phyloP scores from a whole-genome alignment of 495 filamentous ascomycete genomes.

The Darksidea phi region DNA sequence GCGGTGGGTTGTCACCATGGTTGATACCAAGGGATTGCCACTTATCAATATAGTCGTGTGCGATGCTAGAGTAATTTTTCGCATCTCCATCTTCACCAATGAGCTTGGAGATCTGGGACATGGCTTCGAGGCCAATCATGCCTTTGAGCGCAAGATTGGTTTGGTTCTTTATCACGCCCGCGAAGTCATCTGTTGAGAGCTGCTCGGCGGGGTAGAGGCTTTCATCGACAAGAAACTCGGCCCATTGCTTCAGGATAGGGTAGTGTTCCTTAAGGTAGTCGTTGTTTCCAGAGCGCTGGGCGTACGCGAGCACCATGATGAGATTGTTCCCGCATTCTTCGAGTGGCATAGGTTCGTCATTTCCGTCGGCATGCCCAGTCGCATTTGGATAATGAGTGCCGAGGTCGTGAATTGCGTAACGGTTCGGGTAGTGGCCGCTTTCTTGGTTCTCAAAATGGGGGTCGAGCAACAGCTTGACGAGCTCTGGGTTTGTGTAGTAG shows the following conservation, averaged over 20 bases:
- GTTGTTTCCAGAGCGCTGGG: slow-evolving; percentile 46
- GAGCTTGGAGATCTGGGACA: slow-evolving; percentile 38
- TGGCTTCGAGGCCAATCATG: slow-evolving; percentile 44
- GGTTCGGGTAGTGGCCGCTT: slow-evolving; percentile 36
- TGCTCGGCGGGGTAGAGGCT: slow-evolving; percentile 40
- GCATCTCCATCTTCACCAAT: slow-evolving; percentile 37
- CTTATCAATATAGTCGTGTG: slow-evolving; percentile 40
- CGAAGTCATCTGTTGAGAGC: slow-evolving; percentile 45
- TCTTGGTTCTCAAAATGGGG: slow-evolving; percentile 42
- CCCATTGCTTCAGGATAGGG: slow-evolving; percentile 41
- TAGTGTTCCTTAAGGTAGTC: slow-evolving; percentile 47
- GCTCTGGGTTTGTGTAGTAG: slow-evolving; percentile 39
- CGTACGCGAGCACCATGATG: slow-evolving; percentile 51
- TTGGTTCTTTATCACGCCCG: slow-evolving; percentile 40
- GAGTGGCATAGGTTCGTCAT: slow-evolving; percentile 40
- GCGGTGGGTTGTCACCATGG: slow-evolving; percentile 42
- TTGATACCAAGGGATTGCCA: slow-evolving; percentile 39
- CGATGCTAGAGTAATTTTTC: slow-evolving; percentile 37
- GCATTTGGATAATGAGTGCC: slow-evolving; percentile 42
- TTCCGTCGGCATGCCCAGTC: slow-evolving; percentile 38
- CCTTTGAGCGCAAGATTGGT: slow-evolving; percentile 46
- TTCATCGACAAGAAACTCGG: slow-evolving; percentile 39
- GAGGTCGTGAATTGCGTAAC: slow-evolving; percentile 41
- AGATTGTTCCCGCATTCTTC: slow-evolving; percentile 46
- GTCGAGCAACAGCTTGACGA: slow-evolving; percentile 36